A percentile compares a stretch with the other conserved stretches of the same genome.
Conservation (phyloP, 495 filamentous ascomycete genomes). For the Penicillium lagena region DNA sequence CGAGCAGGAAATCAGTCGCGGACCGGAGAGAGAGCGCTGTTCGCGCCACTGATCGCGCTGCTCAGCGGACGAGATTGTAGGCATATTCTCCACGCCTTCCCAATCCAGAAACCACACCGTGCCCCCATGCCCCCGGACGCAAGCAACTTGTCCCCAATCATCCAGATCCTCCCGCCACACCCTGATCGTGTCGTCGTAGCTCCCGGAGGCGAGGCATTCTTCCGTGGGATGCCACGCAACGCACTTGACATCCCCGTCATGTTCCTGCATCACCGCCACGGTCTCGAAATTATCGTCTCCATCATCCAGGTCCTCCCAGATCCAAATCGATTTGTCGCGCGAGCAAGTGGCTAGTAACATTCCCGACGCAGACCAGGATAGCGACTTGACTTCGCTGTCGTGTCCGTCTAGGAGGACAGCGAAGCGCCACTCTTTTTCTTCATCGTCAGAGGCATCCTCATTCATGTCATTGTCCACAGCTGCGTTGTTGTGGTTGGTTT, state of each 20-base stretch:
- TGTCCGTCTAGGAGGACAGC: slow-evolving; percentile 86
- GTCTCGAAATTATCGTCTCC: slow-evolving; percentile 95
- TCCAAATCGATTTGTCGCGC: slow-evolving; percentile 94
- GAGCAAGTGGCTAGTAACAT: slow-evolving; percentile 83
- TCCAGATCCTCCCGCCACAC: slow-evolving; percentile 86
- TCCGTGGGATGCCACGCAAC: slow-evolving; percentile 84
- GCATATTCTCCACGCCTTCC: slow-evolving; percentile 44
- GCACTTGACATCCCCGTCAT: slow-evolving; percentile 89
- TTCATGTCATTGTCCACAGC: slow-evolving; percentile 8
- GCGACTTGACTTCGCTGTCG: slow-evolving; percentile 84
- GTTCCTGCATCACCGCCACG: slow-evolving; percentile 86
- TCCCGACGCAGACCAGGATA: slow-evolving; percentile 74
- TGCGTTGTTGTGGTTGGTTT: slow-evolving; percentile 1
- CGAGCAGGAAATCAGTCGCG: slow-evolving; percentile 68
- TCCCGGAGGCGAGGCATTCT: slow-evolving; percentile 74
- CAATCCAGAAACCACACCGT: slow-evolving; percentile 91
- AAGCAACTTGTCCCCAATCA: slow-evolving; percentile 88
- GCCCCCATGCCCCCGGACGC: slow-evolving; percentile 63
- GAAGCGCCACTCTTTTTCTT: slow-evolving; percentile 79
- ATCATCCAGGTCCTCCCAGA: slow-evolving; percentile 86
- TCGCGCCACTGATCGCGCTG: slow-evolving; percentile 29
- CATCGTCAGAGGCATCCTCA: slow-evolving; percentile 5
- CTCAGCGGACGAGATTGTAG: neutral
- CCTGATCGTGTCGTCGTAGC: slow-evolving; percentile 88
- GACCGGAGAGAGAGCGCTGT: slow-evolving; percentile 41